These are phyloP conservation scores for Aspergillus brasiliensis DNA, from an alignment of 2,329 filamentous ascomycete species.

Conservation along the genomic window DNA sequence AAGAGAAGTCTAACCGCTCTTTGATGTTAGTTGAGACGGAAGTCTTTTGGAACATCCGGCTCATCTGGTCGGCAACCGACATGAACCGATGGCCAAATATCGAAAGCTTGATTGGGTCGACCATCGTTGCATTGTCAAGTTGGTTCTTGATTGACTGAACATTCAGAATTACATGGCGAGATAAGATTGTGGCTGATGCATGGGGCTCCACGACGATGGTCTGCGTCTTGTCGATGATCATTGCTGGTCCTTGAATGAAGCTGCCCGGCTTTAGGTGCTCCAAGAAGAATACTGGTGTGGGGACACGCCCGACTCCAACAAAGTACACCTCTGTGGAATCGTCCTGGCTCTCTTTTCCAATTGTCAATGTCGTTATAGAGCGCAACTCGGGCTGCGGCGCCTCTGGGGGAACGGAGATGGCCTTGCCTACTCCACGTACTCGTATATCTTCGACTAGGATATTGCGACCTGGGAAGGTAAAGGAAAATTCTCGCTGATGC, in stretches of 20 bases:
- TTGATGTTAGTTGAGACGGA: conserved; percentile 71
- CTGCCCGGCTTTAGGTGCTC: conserved; percentile 37
- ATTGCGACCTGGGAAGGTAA: not conserved
- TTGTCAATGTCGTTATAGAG: conserved; percentile 60
- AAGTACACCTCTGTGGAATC: conserved; percentile 42
- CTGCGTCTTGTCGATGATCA: conserved; percentile 73
- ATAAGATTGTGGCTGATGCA: conserved; percentile 72
- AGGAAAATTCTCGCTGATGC: conserved; percentile 58
- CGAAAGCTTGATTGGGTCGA: conserved; percentile 57
- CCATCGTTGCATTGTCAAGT: conserved; percentile 31
- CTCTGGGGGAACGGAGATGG: not conserved
- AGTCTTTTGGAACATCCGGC: conserved; percentile 58
- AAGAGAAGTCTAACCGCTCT: conserved; percentile 83
- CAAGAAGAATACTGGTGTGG: conserved; percentile 42
- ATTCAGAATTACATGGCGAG: conserved; percentile 46
- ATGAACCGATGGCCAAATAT: conserved; percentile 61
- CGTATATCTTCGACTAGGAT: conserved; percentile 82
- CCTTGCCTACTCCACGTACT: conserved; percentile 57
- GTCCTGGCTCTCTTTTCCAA: conserved; percentile 63
- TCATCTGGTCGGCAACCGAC: conserved; percentile 63
- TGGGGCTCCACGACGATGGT: conserved; percentile 87
- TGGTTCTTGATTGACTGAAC: conserved; percentile 42
- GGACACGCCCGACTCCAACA: conserved; percentile 31
- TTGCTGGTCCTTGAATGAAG: conserved; percentile 67
- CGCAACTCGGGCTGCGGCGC: not conserved